Evolutionary conservation across 1,139 yeast genomes (phyloP), one percentile per base, ranked within the genome.

Genomic region (Protomyces macrosporus): DNA sequence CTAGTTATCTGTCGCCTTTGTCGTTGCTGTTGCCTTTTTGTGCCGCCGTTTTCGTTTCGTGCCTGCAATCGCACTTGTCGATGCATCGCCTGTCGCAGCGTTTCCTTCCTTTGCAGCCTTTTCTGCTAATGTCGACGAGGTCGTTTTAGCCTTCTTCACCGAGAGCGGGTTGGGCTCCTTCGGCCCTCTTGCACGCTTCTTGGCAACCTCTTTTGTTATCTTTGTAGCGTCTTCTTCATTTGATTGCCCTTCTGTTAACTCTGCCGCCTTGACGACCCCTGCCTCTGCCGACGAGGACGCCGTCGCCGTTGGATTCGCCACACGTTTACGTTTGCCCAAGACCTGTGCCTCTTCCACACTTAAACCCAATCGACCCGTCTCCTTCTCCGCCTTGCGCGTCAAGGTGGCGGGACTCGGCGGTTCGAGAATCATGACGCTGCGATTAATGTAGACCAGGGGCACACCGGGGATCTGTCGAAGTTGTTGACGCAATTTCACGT

Each of bases 351-450:
- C 67, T 36, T 63, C 65, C 16, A 48, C 23, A 32, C 63, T 59
- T 33, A 65, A 30, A n/a, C 67, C 67, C 60, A 93, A 79, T 72
- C 95, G 93, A 50, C 79, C 78, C 4, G 76, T 73, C 74, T 93
- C 98, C 57, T 81, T 77, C 42, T 75, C 71, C 52, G 76, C 75
- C 53, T 88, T 84, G 42, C 80, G 82, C 60, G 77, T 76, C 16
- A 81, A 79, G 55, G 95, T 87, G 9, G 88, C 88, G 54, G 82
- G 82, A 60, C 96, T 87, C 69, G 91, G 78, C 12, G 97, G 97
- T 75, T 93, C 99, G 95, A 93, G 86, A 53, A 93, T 86, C 93
- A 93, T 88, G 32, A 95, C 98, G 0, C 96, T 84, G 68, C 97
- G 81, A 72, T 88, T 87, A 83, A 93, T 84, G 74, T 88, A 90